Conservation (phyloP, 202 grass and related monocot genomes). For the Bolboschoenoplectus hybrid region DNA sequence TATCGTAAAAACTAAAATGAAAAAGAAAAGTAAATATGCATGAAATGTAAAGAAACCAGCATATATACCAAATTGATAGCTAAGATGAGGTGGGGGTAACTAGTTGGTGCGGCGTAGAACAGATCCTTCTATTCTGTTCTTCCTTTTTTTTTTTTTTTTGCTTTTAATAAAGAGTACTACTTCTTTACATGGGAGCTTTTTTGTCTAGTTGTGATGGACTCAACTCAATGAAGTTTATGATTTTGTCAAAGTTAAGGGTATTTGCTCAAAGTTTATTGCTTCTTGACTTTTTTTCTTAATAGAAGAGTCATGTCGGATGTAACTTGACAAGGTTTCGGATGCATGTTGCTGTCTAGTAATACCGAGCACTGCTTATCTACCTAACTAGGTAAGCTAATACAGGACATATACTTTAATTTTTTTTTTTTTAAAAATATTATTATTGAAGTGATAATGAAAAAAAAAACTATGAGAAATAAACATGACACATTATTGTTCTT, state of each 20-base stretch:
- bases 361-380: background rate
- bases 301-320: conserved; percentile 2
- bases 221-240: background rate
- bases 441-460: too few relatives aligned
- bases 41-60: background rate
- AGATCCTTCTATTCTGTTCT: background rate
- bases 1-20: background rate
- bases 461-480: too few relatives aligned
- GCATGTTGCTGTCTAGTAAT: background rate
- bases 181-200: conserved; percentile 25
- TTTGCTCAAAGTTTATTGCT: conserved; percentile 20
- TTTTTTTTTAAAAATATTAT: background rate
- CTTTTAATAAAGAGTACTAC: background rate
- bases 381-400: background rate
- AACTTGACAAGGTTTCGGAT: background rate
- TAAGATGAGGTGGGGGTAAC: conserved; percentile 3
- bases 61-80: background rate
- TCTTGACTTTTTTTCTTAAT: background rate
- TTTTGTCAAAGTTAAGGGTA: conserved; percentile 1
- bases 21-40: background rate
- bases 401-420: background rate
- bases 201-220: conserved; percentile 33
- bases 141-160: background rate
- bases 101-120: conserved; percentile 18
- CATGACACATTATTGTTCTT: too few relatives aligned